Conservation (phyloP, 2,329 filamentous ascomycete species). For the Verticillium nonalfalfae region DNA sequence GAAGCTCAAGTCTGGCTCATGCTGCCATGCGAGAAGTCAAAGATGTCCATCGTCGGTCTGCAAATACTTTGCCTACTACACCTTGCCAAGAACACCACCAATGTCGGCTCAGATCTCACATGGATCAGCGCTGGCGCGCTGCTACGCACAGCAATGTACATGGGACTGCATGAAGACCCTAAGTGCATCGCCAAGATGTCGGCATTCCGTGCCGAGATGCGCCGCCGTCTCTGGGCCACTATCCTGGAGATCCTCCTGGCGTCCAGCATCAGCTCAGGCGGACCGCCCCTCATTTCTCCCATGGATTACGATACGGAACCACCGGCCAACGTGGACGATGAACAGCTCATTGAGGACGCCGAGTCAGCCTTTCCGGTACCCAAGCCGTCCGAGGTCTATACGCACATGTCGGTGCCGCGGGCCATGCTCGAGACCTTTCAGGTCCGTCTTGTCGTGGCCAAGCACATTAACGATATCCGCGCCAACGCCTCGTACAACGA, state of each 20-base stretch:
- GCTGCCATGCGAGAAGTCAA: slow-evolving; percentile 38
- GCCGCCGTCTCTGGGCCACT: slow-evolving; percentile 50
- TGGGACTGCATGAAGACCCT: slow-evolving; percentile 54
- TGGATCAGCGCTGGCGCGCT: slow-evolving; percentile 46
- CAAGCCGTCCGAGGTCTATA: slow-evolving; percentile 23
- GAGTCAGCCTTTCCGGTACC: slow-evolving; percentile 10
- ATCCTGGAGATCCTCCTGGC: slow-evolving; percentile 49
- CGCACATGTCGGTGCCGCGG: slow-evolving; percentile 44
- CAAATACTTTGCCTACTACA: slow-evolving; percentile 47
- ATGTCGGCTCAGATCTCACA: slow-evolving; percentile 40
- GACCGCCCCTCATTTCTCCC: slow-evolving; percentile 37
- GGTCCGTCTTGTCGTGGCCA: slow-evolving; percentile 34
- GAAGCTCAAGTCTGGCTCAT: slow-evolving; percentile 46
- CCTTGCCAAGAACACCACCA: slow-evolving; percentile 40
- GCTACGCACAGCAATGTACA: slow-evolving; percentile 47
- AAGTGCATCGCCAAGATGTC: slow-evolving; percentile 40
- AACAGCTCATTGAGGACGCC: slow-evolving; percentile 34
- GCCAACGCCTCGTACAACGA: slow-evolving; percentile 37
- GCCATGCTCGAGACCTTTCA: slow-evolving; percentile 36
- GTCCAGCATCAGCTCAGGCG: slow-evolving; percentile 42
- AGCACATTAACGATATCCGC: slow-evolving; percentile 39
- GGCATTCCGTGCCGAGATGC: slow-evolving; percentile 42
- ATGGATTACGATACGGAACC: slow-evolving; percentile 43
- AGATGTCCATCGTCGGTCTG: slow-evolving; percentile 39
- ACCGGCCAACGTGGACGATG: slow-evolving; percentile 46